These are phyloP conservation scores for Adansonia digitata DNA, from an alignment of 345 rosid genomes.

Conservation along the genomic window DNA sequence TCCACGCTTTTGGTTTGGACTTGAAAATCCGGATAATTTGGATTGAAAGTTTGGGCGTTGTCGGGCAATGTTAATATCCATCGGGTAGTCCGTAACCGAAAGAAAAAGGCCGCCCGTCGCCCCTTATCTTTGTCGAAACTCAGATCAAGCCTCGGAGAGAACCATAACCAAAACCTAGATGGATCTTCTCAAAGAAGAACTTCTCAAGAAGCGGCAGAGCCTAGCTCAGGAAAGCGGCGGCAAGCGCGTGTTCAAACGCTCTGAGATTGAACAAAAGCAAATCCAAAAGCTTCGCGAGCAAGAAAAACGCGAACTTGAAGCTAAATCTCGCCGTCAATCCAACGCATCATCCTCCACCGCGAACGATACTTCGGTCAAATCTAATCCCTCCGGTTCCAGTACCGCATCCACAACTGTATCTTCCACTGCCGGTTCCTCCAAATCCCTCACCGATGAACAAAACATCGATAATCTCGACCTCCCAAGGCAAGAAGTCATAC, in stretches of 20 bases:
- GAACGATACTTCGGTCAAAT: slow-evolving; percentile 25
- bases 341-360: slow-evolving; percentile 26
- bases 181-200: slow-evolving; percentile 67
- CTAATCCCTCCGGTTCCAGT: slow-evolving; percentile 31
- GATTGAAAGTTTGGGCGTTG: background rate
- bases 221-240: slow-evolving; percentile 80
- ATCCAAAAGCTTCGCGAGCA: slow-evolving; percentile 85
- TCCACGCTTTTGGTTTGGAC: background rate
- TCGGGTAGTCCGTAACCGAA: background rate
- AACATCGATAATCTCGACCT: slow-evolving; percentile 76
- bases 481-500: slow-evolving; percentile 83
- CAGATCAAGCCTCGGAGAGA: slow-evolving; percentile 1
- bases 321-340: slow-evolving; percentile 58
- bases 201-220: slow-evolving; percentile 62
- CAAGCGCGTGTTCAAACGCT: slow-evolving; percentile 70
- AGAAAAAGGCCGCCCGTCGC: background rate
- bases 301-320: slow-evolving; percentile 76
- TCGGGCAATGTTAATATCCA: background rate
- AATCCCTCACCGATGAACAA: slow-evolving; percentile 68
- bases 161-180: slow-evolving; percentile 23
- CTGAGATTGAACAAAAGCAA: slow-evolving; percentile 86
- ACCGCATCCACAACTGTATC: slow-evolving; percentile 29
- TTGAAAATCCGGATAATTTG: background rate
- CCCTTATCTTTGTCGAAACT: background rate
- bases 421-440: slow-evolving; percentile 46